phyloP scores from a whole-genome alignment of 495 filamentous ascomycete genomes.

The Trichoderma erinaceum region DNA sequence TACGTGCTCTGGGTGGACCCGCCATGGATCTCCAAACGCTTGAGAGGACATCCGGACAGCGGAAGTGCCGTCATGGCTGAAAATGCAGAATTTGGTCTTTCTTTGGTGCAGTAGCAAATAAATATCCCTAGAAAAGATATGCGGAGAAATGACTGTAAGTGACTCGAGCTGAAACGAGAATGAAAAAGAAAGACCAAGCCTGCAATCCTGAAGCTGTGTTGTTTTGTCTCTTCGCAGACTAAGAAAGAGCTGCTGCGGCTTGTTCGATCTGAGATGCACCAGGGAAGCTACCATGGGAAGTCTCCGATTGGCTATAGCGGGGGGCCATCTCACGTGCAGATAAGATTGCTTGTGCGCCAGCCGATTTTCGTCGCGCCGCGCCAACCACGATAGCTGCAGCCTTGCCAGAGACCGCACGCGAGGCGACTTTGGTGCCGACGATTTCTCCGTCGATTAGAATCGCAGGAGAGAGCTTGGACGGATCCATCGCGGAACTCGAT shows the following conservation, averaged over 20 bases:
- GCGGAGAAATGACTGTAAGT: too few relatives aligned
- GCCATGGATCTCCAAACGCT: slow-evolving; percentile 1
- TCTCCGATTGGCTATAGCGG: slow-evolving; percentile 7
- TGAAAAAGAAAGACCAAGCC: not conserved
- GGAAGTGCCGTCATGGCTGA: not conserved
- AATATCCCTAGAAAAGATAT: not conserved
- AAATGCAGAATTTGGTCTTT: not conserved
- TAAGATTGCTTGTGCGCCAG: slow-evolving; percentile 11
- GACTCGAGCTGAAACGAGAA: not conserved
- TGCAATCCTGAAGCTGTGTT: not conserved
- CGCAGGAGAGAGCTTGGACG: not conserved
- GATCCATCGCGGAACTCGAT: not conserved
- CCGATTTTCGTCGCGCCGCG: slow-evolving; percentile 8
- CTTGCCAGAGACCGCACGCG: slow-evolving; percentile 2
- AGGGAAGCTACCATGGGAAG: slow-evolving; percentile 4
- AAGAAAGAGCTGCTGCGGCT: not conserved
- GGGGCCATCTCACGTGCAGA: slow-evolving; percentile 11
- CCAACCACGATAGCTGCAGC: slow-evolving; percentile 6
- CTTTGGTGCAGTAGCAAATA: not conserved
- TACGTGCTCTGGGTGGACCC: not conserved
- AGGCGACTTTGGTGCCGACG: slow-evolving; percentile 1
- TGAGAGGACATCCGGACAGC: slow-evolving; percentile 7
- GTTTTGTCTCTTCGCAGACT: too few relatives aligned
- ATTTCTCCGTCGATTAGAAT: not conserved
- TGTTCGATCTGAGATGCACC: not conserved